Conservation (phyloP, 305 asterid genomes). For the Solanum aculeatissimum region DNA sequence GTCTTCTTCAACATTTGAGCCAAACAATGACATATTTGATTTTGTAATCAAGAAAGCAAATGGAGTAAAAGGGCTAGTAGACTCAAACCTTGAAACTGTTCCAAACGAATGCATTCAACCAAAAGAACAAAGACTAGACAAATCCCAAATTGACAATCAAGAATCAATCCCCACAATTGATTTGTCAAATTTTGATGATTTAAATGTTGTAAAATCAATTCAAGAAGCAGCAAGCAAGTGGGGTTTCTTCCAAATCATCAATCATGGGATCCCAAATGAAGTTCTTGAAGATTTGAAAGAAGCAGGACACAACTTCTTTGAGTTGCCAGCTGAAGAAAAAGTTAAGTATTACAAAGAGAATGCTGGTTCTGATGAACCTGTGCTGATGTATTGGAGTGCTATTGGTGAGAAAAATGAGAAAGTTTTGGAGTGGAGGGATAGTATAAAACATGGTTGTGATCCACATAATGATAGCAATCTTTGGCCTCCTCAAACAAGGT, state of each 20-base stretch:
- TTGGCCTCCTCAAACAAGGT: conserved; percentile 37
- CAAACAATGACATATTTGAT: conserved; percentile 13
- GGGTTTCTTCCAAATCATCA: conserved; percentile 45
- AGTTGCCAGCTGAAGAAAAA: conserved; percentile 29
- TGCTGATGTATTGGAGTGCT: conserved; percentile 4
- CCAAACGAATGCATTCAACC: conserved; percentile 28
- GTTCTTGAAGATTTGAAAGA: conserved; percentile 25
- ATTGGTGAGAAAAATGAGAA: conserved; percentile 8
- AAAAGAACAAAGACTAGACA: conserved; percentile 17
- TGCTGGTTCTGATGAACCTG: conserved; percentile 3
- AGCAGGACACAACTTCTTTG: conserved; percentile 27
- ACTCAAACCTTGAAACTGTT: conserved; percentile 8
- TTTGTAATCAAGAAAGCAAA: conserved; percentile 23
- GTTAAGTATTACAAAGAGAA: conserved; percentile 25
- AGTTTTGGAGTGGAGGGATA: conserved; percentile 41
- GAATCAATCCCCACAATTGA: conserved; percentile 30
- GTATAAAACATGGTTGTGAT: conserved; percentile 17
- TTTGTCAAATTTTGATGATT: conserved; percentile 22
- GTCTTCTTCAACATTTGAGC: background rate
- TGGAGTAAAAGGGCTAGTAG: conserved; percentile 24
- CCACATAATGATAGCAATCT: conserved; percentile 1
- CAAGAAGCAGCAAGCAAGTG: conserved; percentile 28
- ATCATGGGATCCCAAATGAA: conserved; percentile 33
- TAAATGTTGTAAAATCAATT: conserved; percentile 8
- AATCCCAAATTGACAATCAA: background rate